Conservation (phyloP, 768 basidiomycete species). For the Mycena maculata region DNA sequence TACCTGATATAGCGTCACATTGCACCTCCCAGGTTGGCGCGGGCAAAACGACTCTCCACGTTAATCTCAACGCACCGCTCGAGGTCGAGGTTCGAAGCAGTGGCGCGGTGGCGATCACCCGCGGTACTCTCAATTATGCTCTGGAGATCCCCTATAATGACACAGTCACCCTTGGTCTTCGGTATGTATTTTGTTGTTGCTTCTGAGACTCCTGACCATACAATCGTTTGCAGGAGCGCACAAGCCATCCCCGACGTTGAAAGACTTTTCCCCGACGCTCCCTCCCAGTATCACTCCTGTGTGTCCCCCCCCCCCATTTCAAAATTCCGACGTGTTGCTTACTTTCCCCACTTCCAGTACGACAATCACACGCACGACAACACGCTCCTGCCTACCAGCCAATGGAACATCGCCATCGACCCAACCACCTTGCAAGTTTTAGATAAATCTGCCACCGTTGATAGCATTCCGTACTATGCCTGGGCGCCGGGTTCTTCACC, state of each 20-base stretch:
- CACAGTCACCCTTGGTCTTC: constrained; percentile 47
- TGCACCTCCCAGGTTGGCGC: constrained; percentile 29
- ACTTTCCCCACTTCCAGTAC: constrained; percentile 39
- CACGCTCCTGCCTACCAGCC: constrained; percentile 50
- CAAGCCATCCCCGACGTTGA: constrained; percentile 51
- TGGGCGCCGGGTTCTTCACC: constrained; percentile 55
- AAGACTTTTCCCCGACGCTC: constrained; percentile 51
- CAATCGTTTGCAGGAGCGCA: constrained; percentile 43
- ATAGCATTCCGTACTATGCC: constrained; percentile 50
- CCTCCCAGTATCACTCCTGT: constrained; percentile 49
- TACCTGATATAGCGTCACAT: background rate
- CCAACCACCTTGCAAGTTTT: constrained; percentile 49
- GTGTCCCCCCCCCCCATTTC: constrained; percentile 22
- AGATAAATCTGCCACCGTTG: constrained; percentile 37
- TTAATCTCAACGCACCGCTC: constrained; percentile 49
- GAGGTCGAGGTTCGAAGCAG: constrained; percentile 49
- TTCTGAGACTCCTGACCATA: background rate
- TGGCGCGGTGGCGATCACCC: constrained; percentile 50
- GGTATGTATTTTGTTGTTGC: constrained; percentile 36
- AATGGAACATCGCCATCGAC: constrained; percentile 56
- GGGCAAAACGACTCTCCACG: constrained; percentile 45
- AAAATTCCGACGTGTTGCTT: background rate
- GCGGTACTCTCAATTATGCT: constrained; percentile 53
- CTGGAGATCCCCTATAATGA: constrained; percentile 50
- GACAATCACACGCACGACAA: constrained; percentile 54